Conservation (phyloP, 192 early-diverging fungal genomes). For the Obelidium mucronatum region DNA sequence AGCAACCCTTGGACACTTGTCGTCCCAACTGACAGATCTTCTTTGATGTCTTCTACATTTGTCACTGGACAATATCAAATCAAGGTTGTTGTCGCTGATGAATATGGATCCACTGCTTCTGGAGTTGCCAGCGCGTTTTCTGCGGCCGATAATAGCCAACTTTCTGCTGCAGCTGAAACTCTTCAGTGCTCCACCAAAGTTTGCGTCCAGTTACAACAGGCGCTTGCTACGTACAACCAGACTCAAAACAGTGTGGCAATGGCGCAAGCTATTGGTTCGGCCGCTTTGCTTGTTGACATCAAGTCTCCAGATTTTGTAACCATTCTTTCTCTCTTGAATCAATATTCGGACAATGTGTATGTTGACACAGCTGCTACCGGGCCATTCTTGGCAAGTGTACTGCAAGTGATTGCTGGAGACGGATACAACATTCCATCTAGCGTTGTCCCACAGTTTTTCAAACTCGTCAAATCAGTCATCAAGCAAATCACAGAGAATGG, state of each 20-base stretch:
- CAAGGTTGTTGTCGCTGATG: constrained; percentile 8
- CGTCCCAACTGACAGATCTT: constrained; percentile 15
- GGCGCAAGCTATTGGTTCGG: constrained; percentile 20
- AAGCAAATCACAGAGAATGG: background rate
- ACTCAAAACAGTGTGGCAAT: constrained; percentile 22
- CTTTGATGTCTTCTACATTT: constrained; percentile 4
- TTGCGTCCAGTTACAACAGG: background rate
- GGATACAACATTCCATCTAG: background rate
- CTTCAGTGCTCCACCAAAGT: background rate
- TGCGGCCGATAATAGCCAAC: background rate
- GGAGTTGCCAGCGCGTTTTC: constrained; percentile 16
- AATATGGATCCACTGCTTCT: constrained; percentile 13
- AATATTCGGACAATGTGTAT: background rate
- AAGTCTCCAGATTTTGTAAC: constrained; percentile 8
- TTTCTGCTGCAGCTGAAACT: background rate
- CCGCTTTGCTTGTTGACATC: constrained; percentile 7
- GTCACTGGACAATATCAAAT: constrained; percentile 18
- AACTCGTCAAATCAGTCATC: constrained; percentile 5
- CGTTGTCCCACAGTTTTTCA: background rate
- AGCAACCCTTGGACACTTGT: constrained; percentile 12
- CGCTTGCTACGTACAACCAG: constrained; percentile 12
- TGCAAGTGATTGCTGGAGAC: constrained; percentile 12
- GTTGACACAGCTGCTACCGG: constrained; percentile 30
- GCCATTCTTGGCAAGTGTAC: constrained; percentile 27
- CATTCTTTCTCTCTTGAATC: constrained; percentile 3